Percentiles rank a stretch among this genome's conserved stretches.
These are phyloP conservation scores for Vigna nakashimae DNA, from an alignment of 306 rosid species.

Conservation along the genomic window DNA sequence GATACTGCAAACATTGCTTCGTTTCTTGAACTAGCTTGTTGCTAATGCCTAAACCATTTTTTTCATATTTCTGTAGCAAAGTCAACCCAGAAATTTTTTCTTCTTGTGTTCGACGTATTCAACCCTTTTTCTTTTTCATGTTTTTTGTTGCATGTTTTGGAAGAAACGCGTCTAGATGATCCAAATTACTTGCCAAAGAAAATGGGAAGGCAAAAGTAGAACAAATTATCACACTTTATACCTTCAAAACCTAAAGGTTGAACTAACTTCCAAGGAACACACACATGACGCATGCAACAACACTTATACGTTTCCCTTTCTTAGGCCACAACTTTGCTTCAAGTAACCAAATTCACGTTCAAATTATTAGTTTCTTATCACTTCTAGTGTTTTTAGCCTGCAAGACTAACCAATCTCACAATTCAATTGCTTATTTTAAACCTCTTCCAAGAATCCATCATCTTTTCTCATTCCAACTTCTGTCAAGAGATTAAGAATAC, in stretches of 20 bases:
- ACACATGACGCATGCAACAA: slow-evolving; percentile 18
- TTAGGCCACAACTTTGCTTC: slow-evolving; percentile 39
- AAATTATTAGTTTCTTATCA: slow-evolving; percentile 4
- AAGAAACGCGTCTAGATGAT: background rate
- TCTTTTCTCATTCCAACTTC: background rate
- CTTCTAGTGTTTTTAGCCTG: slow-evolving; percentile 26
- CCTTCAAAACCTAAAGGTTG: slow-evolving; percentile 39
- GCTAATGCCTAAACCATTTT: no score
- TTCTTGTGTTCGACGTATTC: background rate
- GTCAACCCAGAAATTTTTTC: background rate
- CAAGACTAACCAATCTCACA: slow-evolving; percentile 43
- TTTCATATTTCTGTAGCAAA: no score
- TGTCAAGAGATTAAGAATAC: slow-evolving; percentile 29
- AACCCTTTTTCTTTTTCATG: background rate
- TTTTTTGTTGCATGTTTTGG: background rate
- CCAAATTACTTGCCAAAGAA: no score
- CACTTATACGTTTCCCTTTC: slow-evolving; percentile 37
- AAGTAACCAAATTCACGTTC: slow-evolving; percentile 49
- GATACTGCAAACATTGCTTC: no score
- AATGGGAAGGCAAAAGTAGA: background rate
- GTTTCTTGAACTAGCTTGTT: no score
- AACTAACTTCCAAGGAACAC: slow-evolving; percentile 53
- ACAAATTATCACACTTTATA: slow-evolving; percentile 20
- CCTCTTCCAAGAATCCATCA: slow-evolving; percentile 3
- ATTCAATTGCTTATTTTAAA: background rate